phyloP scores from a whole-genome alignment of 257 asterid species.

The Solanum sitiens region DNA sequence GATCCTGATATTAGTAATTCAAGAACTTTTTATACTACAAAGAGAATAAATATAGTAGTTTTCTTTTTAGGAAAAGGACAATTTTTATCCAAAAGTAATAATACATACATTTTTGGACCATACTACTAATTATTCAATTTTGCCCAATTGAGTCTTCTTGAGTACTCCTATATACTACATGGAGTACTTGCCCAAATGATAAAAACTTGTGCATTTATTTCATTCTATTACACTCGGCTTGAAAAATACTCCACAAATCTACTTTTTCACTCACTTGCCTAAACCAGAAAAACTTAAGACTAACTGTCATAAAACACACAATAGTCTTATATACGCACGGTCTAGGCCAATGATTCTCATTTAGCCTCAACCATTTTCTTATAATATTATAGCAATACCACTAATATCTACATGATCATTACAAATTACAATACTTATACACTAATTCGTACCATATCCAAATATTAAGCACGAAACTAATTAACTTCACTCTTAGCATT shows the following conservation, averaged over 20 bases:
- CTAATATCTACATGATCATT: neutral
- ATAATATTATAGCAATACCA: neutral
- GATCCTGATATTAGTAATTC: too few relatives aligned
- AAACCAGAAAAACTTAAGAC: neutral
- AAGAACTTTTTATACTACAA: too few relatives aligned
- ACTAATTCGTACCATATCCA: too few relatives aligned
- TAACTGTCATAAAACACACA: neutral
- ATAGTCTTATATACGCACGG: neutral
- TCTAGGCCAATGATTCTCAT: neutral
- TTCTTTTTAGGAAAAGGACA: too few relatives aligned
- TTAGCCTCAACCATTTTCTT: neutral
- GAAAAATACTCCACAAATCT: neutral
- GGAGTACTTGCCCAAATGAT: neutral
- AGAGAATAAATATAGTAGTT: too few relatives aligned
- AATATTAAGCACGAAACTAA: too few relatives aligned
- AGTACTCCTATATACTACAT: neutral
- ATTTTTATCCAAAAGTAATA: too few relatives aligned
- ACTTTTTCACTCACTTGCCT: neutral
- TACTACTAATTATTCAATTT: too few relatives aligned
- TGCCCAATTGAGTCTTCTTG: too few relatives aligned
- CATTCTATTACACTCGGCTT: neutral
- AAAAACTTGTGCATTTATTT: neutral
- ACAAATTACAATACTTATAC: neutral
- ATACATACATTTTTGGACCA: too few relatives aligned
- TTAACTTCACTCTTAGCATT: neutral